phyloP scores from a whole-genome alignment of 2,329 filamentous ascomycete species.

The Diplodia sapinea region DNA sequence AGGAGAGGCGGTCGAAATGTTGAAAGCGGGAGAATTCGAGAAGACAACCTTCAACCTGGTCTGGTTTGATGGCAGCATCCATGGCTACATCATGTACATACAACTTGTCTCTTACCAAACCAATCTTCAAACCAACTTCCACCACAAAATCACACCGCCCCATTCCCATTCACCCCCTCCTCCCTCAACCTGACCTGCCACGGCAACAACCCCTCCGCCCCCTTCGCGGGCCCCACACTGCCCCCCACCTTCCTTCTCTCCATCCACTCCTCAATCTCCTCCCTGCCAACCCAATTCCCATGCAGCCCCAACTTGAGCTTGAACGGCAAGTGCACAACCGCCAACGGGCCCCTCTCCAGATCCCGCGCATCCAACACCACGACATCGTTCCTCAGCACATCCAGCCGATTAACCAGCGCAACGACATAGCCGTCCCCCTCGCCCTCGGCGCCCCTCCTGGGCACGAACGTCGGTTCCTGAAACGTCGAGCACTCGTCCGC shows the following conservation, averaged over 20 bases:
- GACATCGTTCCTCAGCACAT: constrained; percentile 50
- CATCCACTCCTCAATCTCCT: constrained; percentile 41
- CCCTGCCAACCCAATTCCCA: constrained; percentile 44
- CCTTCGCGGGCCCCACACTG: constrained; percentile 37
- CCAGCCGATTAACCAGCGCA: constrained; percentile 51
- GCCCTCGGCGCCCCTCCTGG: constrained; percentile 46
- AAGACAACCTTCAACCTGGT: not conserved
- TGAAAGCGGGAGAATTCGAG: not conserved
- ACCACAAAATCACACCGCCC: not conserved
- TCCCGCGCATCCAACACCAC: constrained; percentile 52
- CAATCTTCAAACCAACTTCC: not conserved
- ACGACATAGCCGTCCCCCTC: constrained; percentile 60
- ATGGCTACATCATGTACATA: no score
- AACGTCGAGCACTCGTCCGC: constrained; percentile 52
- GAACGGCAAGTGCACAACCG: constrained; percentile 50
- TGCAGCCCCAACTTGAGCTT: constrained; percentile 44
- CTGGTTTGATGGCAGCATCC: not conserved
- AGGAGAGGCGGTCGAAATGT: not conserved
- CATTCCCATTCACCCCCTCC: not conserved
- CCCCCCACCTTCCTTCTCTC: constrained; percentile 41
- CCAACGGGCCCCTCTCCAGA: constrained; percentile 47
- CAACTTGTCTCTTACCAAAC: no score
- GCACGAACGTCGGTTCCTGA: constrained; percentile 62
- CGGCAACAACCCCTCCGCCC: constrained; percentile 38
- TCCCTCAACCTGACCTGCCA: constrained; percentile 42